A percentile compares a stretch with the other conserved stretches of the same genome.
Evolutionary conservation across 2,329 filamentous ascomycete genomes (phyloP).

Genomic region (Claviceps africana): DNA sequence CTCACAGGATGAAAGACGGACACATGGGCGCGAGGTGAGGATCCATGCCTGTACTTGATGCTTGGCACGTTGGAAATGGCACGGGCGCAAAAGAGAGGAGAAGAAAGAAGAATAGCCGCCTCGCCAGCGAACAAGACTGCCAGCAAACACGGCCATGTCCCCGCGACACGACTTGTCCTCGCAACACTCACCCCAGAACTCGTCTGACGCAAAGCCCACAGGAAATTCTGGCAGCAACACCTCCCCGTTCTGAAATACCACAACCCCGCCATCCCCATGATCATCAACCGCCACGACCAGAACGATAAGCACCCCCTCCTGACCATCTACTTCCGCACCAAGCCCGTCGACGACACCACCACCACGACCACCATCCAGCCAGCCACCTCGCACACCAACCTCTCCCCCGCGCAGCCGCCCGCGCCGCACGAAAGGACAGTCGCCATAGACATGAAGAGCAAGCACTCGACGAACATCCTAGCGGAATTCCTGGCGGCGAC

Average conservation of each 20-base stretch:
- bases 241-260: slow-evolving; percentile 85
- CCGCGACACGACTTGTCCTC: not conserved
- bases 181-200: not conserved
- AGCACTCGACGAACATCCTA: slow-evolving; percentile 48
- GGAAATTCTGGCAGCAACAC: slow-evolving; percentile 77
- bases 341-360: slow-evolving; percentile 6
- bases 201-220: slow-evolving; percentile 20
- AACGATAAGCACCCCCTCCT: slow-evolving; percentile 44
- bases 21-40: slow-evolving; percentile 57
- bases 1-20: slow-evolving; percentile 44
- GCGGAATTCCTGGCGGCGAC: slow-evolving; percentile 48
- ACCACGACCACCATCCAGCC: slow-evolving; percentile 21
- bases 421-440: slow-evolving; percentile 34
- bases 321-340: slow-evolving; percentile 48
- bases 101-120: not conserved
- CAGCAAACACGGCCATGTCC: too few species aligned
- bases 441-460: slow-evolving; percentile 49
- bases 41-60: too few species aligned
- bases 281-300: slow-evolving; percentile 54
- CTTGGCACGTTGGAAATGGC: too few species aligned
- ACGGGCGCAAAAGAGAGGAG: too few species aligned
- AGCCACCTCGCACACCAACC: slow-evolving; percentile 32
- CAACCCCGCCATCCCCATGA: slow-evolving; percentile 76
- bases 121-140: too few species aligned
- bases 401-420: slow-evolving; percentile 34